Base-by-base conservation (phyloP, 2,329 filamentous ascomycete species). In the Penicillium paneum region DNA sequence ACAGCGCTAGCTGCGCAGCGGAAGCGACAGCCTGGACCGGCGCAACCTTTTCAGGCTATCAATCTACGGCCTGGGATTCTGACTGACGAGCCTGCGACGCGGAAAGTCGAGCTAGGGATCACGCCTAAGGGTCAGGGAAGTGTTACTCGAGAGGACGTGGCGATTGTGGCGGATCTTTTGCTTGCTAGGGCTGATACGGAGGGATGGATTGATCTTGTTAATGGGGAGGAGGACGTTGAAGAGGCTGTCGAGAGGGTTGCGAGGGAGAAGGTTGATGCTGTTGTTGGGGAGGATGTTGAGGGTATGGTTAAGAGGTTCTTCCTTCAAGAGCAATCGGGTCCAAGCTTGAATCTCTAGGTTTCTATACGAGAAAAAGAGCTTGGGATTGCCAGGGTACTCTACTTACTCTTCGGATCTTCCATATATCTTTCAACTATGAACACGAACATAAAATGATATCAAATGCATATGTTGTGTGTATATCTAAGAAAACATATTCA, bases 161-260 rank as follows among this genome's bases (percentile, higher is more conserved):
- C 81, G 6, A 71, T 76, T 61, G 76, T 79, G 39, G 76, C 80
- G 40, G 78, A 77, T 61, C 68, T 65, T 57, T 71, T 81, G 56
- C 62, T 83, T 67, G 78, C 77, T 17, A 74, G 75, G 12, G 73
- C 74, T 21, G 78, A 78, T 60, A 74, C 73, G 24, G 74, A 73
- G 36, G 81, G 81, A 0, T 83, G 80, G 79, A 72, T 77, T 64
- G 81, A 83, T 73, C 66, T 83, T 58, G 57, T 83, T 42, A 75
- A 78, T 61, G 81, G 81, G 3, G 71, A 80, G 19, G 76, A 80
- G 54, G 64, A 62, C 0, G 71, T 81, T 43, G 71, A 72, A 7
- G 67, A 70, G 45, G 80, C 79, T 13, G 75, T 82, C 21, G 74
- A 78, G 56, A 71, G 71, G 58, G 68, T 79, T 55, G 74, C 73